These are phyloP conservation scores for Haplosporangium sp. DNA, from an alignment of 371 early-diverging fungal genomes.

Conservation along the genomic window DNA sequence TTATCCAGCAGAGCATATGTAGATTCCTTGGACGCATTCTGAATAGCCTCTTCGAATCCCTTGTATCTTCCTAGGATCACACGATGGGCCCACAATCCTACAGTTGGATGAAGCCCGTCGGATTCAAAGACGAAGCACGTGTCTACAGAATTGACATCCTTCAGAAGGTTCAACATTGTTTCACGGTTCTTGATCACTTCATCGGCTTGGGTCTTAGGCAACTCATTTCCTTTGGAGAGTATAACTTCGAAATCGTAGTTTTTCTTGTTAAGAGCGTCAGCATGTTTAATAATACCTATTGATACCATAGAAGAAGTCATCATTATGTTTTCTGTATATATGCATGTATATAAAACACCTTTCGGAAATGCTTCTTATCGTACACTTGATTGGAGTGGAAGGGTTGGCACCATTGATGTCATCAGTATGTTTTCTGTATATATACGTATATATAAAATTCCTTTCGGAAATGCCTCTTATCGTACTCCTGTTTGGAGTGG, in stretches of 20 bases:
- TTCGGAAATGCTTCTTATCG: too few relatives aligned
- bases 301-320: background rate
- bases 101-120: background rate
- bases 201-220: background rate
- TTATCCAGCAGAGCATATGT: background rate
- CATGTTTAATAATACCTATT: background rate
- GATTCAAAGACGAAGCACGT: slow-evolving; percentile 10
- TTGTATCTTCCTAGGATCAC: slow-evolving; percentile 5
- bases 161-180: background rate
- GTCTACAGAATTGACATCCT: slow-evolving; percentile 20
- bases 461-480: too few relatives aligned
- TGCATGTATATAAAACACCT: too few relatives aligned
- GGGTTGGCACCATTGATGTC: too few relatives aligned
- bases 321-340: too few relatives aligned
- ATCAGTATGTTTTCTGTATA: too few relatives aligned
- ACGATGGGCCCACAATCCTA: slow-evolving; percentile 9
- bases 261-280: background rate
- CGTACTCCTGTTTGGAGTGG: background rate
- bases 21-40: background rate
- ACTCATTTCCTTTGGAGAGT: background rate
- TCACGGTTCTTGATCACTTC: background rate
- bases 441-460: background rate
- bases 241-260: slow-evolving; percentile 10
- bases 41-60: slow-evolving; percentile 1
- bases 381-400: too few relatives aligned